A percentile compares a stretch with the other conserved stretches of the same genome.
Conservation (phyloP, 2,329 filamentous ascomycete genomes). For the Nakataea oryzae region DNA sequence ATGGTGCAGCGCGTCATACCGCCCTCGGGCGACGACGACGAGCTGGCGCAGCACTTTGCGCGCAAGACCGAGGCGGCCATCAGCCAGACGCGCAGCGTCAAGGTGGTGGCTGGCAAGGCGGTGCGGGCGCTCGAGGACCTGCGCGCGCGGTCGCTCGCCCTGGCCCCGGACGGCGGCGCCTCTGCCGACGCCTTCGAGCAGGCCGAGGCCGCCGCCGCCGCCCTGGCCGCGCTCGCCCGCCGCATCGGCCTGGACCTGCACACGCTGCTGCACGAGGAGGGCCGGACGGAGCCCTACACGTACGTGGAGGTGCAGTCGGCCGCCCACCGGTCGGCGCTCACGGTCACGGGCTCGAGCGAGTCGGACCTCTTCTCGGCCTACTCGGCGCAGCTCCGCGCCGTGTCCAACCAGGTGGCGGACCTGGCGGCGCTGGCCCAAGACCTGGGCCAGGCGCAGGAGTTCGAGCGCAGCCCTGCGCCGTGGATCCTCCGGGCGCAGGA, state of each 20-base stretch:
- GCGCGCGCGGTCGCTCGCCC: slow-evolving; percentile 61
- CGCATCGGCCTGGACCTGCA: slow-evolving; percentile 58
- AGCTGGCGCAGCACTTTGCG: slow-evolving; percentile 54
- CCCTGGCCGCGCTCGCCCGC: slow-evolving; percentile 56
- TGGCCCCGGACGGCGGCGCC: slow-evolving; percentile 43
- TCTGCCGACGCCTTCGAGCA: slow-evolving; percentile 60
- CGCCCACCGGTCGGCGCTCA: slow-evolving; percentile 46
- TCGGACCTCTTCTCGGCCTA: slow-evolving; percentile 63
- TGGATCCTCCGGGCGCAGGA: slow-evolving; percentile 79
- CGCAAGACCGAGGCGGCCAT: slow-evolving; percentile 63
- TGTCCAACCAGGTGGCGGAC: slow-evolving; percentile 56
- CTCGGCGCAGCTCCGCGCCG: slow-evolving; percentile 51
- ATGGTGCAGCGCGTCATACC: slow-evolving; percentile 60
- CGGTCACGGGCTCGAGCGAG: slow-evolving; percentile 40
- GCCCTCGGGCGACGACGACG: slow-evolving; percentile 49
- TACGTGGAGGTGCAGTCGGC: slow-evolving; percentile 54
- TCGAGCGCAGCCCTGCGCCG: slow-evolving; percentile 65
- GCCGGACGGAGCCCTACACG: slow-evolving; percentile 55
- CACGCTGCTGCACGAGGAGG: slow-evolving; percentile 59
- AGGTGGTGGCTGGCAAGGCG: slow-evolving; percentile 73
- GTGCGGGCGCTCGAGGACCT: slow-evolving; percentile 69
- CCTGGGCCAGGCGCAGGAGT: slow-evolving; percentile 64
- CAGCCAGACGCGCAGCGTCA: slow-evolving; percentile 68
- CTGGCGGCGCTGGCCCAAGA: slow-evolving; percentile 61
- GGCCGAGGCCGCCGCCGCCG: slow-evolving; percentile 53